These are phyloP conservation scores for Cutaneotrichosporon arboriforme DNA, from an alignment of 1,284 basidiomycete species.

Conservation along the genomic window DNA sequence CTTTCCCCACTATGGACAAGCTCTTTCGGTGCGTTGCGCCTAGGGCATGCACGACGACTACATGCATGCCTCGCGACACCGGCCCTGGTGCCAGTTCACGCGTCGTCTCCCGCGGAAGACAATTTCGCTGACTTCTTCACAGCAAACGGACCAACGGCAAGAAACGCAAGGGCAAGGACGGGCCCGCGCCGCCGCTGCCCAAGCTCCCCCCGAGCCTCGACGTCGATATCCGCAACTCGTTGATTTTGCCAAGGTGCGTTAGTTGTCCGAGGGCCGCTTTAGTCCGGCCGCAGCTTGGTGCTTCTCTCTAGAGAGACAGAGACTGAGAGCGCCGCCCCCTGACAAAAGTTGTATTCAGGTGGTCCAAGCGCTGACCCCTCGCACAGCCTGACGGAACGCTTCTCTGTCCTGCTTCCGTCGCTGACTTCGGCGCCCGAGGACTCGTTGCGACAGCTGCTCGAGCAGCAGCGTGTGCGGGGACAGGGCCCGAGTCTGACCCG, in stretches of 20 bases:
- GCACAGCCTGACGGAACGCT: conserved; percentile 36
- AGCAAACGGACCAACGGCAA: conserved; percentile 7
- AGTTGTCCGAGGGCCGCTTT: conserved; percentile 11
- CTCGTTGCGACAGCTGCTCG: conserved; percentile 33
- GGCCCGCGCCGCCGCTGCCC: neutral
- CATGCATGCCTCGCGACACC: neutral
- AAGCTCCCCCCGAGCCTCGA: conserved; percentile 32
- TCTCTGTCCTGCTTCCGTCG: conserved; percentile 42
- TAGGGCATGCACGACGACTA: too few relatives aligned
- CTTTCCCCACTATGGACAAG: conserved; percentile 20
- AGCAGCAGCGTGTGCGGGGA: conserved; percentile 33
- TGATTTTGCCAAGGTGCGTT: conserved; percentile 39
- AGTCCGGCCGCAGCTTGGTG: too few relatives aligned
- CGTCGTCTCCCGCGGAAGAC: too few relatives aligned
- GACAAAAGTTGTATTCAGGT: too few relatives aligned
- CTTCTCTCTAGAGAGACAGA: too few relatives aligned
- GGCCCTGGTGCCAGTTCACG: neutral
- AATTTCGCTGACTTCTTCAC: neutral
- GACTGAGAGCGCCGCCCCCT: too few relatives aligned
- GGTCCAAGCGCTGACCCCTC: neutral
- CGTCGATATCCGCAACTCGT: conserved; percentile 41
- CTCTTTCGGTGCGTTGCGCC: conserved; percentile 20
- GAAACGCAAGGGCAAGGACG: neutral
- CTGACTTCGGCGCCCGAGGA: conserved; percentile 32
- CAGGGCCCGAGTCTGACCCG: conserved; percentile 36